Conservation (phyloP, 176 grass and related monocot species). For the Cenchrus americanus region DNA sequence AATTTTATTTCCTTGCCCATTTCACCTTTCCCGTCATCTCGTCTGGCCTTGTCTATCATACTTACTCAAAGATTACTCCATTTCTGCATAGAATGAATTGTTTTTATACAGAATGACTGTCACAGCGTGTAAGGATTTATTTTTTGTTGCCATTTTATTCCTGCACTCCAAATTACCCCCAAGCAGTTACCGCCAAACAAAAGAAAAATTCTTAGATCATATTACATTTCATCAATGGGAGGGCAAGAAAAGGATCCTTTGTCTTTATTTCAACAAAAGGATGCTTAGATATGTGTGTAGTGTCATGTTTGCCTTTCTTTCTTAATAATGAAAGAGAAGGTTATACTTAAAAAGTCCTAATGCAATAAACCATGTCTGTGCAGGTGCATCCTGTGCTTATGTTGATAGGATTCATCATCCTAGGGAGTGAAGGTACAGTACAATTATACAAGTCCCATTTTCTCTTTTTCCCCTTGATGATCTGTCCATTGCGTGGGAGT, state of each 20-base stretch:
- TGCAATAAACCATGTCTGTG: not conserved
- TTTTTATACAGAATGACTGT: not conserved
- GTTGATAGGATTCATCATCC: constrained; percentile 81
- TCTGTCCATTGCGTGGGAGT: not conserved
- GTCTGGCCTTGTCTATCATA: not conserved
- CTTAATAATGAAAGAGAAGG: not conserved
- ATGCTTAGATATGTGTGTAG: not conserved
- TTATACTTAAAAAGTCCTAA: not conserved
- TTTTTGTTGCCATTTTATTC: not conserved
- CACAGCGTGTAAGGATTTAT: not conserved
- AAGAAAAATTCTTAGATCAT: not conserved
- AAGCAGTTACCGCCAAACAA: not conserved
- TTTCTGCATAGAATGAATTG: not conserved
- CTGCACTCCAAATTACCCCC: not conserved
- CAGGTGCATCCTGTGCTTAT: constrained; percentile 91
- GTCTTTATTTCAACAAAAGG: not conserved
- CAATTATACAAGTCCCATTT: not conserved
- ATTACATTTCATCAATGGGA: not conserved
- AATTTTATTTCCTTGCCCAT: not conserved
- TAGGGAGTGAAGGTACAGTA: constrained; percentile 75
- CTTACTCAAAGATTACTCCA: not conserved
- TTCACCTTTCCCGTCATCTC: not conserved
- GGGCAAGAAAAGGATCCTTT: not conserved
- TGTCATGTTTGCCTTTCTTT: not conserved
- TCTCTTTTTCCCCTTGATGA: constrained; percentile 3